Conservation (phyloP, 148 eudicot species). For the Nepenthes gracilis region DNA sequence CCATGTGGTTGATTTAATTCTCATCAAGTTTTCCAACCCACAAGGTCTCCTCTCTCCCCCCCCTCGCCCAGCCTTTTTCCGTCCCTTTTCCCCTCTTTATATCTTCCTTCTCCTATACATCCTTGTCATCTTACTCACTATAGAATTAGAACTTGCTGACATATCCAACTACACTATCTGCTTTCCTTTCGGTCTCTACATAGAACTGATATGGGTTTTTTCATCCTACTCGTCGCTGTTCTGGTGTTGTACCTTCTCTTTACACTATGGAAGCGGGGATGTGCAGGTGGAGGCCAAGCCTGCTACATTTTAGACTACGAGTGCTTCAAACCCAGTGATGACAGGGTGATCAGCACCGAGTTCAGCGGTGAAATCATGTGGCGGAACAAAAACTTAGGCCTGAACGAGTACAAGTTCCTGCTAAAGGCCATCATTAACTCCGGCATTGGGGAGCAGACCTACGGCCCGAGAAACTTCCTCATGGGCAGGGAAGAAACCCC, state of each 20-base stretch:
- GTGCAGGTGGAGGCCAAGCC: constrained; percentile 20
- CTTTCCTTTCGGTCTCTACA: too few species aligned
- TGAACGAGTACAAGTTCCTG: constrained; percentile 64
- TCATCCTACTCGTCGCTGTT: constrained; percentile 14
- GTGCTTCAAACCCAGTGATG: constrained; percentile 45
- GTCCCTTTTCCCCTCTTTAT: too few species aligned
- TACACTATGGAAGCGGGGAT: constrained; percentile 11
- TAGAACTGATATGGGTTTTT: constrained; percentile 1
- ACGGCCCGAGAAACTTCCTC: constrained; percentile 53
- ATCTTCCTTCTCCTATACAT: too few species aligned
- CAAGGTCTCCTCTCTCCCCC: too few species aligned
- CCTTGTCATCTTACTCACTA: too few species aligned
- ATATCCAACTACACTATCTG: too few species aligned
- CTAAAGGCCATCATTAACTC: constrained; percentile 57
- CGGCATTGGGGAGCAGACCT: constrained; percentile 70
- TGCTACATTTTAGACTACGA: constrained; percentile 66
- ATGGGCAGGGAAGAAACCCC: constrained; percentile 43
- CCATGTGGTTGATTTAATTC: too few species aligned
- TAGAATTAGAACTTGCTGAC: too few species aligned
- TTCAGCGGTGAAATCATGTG: constrained; percentile 40
- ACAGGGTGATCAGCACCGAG: constrained; percentile 40
- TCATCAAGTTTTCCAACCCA: too few species aligned
- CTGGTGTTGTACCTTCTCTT: constrained; percentile 25
- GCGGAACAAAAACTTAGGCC: constrained; percentile 47
- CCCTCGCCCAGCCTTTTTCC: too few species aligned